Percentiles rank a stretch among this genome's conserved stretches.
Conservation (phyloP, 305 asterid species). For the Plantago coronopus region DNA sequence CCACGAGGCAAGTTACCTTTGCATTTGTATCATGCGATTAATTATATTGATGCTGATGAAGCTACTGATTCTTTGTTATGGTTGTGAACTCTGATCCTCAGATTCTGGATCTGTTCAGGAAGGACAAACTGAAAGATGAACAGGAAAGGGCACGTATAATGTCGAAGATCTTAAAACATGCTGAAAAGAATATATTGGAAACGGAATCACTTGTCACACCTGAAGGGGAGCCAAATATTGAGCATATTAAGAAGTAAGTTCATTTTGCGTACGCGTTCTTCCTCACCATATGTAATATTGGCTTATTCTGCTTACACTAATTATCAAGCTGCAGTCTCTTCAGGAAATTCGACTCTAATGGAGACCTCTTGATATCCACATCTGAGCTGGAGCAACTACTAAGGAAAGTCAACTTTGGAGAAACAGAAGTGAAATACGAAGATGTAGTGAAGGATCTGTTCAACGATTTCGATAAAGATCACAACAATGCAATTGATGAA, state of each 20-base stretch:
- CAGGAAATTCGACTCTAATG: constrained; percentile 36
- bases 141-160: constrained; percentile 30
- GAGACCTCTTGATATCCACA: constrained; percentile 28
- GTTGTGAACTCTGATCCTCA: constrained; percentile 22
- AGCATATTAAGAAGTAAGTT: too few relatives aligned
- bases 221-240: constrained; percentile 51
- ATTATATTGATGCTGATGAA: neutral
- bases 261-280: too few relatives aligned
- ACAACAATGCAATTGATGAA: constrained; percentile 33
- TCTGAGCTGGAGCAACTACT: constrained; percentile 39
- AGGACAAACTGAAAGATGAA: constrained; percentile 27
- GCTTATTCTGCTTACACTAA: too few relatives aligned
- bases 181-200: constrained; percentile 34
- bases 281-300: too few relatives aligned
- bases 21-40: neutral
- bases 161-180: constrained; percentile 46
- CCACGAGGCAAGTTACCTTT: constrained; percentile 35
- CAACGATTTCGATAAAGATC: constrained; percentile 36
- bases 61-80: neutral
- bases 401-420: constrained; percentile 39
- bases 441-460: constrained; percentile 38
- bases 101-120: constrained; percentile 25
- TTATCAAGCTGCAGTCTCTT: constrained; percentile 66
- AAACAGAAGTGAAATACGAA: constrained; percentile 27
- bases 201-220: constrained; percentile 35